Conservation (phyloP, 345 rosid species). For the Eucalyptus guilfoylei region DNA sequence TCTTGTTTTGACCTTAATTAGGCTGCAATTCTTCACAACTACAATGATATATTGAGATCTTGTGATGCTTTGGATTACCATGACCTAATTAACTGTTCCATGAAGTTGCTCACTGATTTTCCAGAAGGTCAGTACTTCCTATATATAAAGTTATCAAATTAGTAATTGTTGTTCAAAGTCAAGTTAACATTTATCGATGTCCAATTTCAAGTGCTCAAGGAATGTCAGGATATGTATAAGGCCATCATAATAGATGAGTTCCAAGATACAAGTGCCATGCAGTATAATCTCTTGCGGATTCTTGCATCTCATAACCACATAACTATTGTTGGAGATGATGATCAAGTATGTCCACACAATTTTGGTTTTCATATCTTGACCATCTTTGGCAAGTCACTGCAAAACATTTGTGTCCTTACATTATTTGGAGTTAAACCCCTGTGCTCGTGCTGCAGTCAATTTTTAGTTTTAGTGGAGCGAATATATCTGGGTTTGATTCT, state of each 20-base stretch:
- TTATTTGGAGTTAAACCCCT: not conserved
- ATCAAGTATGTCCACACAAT: constrained; percentile 43
- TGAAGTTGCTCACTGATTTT: constrained; percentile 56
- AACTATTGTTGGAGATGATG: constrained; percentile 93
- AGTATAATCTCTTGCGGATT: constrained; percentile 51
- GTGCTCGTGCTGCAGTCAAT: constrained; percentile 51
- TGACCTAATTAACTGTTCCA: constrained; percentile 76
- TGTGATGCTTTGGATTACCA: constrained; percentile 95
- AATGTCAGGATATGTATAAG: constrained; percentile 70
- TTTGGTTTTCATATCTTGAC: not conserved
- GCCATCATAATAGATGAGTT: constrained; percentile 88
- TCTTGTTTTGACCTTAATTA: constrained; percentile 26
- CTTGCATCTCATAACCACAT: constrained; percentile 70
- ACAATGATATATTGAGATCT: constrained; percentile 53
- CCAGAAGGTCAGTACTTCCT: constrained; percentile 57
- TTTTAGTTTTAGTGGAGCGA: constrained; percentile 93
- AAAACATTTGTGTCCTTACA: not conserved
- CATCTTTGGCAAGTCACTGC: not conserved
- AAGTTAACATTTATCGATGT: not conserved
- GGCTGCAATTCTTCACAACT: constrained; percentile 68
- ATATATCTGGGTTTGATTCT: constrained; percentile 80
- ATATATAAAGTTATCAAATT: not conserved
- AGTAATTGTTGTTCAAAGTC: not conserved
- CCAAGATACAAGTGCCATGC: constrained; percentile 95
- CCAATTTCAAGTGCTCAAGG: constrained; percentile 49